These are phyloP conservation scores for Syncephalastrum contaminatum DNA, from an alignment of 371 early-diverging fungal species.

Conservation along the genomic window DNA sequence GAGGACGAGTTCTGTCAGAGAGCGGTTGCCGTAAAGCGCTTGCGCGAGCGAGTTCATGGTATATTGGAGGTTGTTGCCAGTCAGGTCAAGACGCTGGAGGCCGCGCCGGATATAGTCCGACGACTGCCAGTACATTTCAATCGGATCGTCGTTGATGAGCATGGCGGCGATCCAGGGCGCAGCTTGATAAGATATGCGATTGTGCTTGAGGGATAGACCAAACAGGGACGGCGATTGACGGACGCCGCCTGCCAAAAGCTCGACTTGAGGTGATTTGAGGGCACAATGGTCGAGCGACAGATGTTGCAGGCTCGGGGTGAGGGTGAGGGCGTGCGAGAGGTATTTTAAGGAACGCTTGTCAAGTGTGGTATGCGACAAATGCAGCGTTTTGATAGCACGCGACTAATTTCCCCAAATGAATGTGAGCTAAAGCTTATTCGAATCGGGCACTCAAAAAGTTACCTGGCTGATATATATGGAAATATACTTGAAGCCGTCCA, in stretches of 20 bases:
- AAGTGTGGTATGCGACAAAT: slow-evolving; percentile 31
- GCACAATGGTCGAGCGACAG: slow-evolving; percentile 61
- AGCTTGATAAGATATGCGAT: slow-evolving; percentile 46
- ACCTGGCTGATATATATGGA: slow-evolving; percentile 48
- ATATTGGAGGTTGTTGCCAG: slow-evolving; percentile 51
- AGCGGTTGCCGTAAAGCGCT: slow-evolving; percentile 48
- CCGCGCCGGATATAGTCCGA: slow-evolving; percentile 23
- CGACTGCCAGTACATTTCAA: slow-evolving; percentile 16
- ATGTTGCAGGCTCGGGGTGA: slow-evolving; percentile 47
- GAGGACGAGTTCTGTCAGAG: slow-evolving; percentile 45
- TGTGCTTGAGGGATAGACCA: slow-evolving; percentile 54
- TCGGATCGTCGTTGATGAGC: slow-evolving; percentile 45
- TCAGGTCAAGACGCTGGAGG: slow-evolving; percentile 48
- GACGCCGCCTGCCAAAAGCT: slow-evolving; percentile 54
- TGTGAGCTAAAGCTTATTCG: no score
- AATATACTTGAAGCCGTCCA: slow-evolving; percentile 45
- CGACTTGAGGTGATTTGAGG: slow-evolving; percentile 49
- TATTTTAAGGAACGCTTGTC: slow-evolving; percentile 60
- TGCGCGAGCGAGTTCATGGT: slow-evolving; percentile 52
- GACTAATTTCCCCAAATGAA: slow-evolving; percentile 21
- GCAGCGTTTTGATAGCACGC: slow-evolving; percentile 31
- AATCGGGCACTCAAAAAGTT: neutral
- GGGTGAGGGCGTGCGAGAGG: slow-evolving; percentile 54
- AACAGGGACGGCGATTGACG: slow-evolving; percentile 46
- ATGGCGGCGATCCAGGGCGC: slow-evolving; percentile 52